Evolutionary conservation across 306 rosid species (phyloP).

Genomic region (Erythrophleum fordii): DNA sequence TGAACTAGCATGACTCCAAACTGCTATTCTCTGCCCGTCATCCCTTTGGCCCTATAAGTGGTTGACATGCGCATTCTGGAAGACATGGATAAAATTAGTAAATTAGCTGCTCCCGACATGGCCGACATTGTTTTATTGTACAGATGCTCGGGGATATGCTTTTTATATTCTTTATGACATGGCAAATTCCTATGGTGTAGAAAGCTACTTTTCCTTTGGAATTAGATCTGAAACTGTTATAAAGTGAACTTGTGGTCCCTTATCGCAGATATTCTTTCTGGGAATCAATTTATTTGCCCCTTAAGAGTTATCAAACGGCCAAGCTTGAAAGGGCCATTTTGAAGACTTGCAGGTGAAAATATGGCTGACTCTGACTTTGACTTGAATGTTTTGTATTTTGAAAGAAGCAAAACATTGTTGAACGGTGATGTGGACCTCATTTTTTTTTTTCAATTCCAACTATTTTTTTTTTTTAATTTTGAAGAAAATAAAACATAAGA

Average conservation of each 20-base stretch:
- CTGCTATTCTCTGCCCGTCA: conserved; percentile 10
- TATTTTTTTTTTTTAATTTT: no score
- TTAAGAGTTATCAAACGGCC: no score
- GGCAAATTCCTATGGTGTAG: not conserved
- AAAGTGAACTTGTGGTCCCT: not conserved
- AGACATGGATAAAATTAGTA: not conserved
- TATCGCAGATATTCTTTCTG: no score
- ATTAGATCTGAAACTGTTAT: not conserved
- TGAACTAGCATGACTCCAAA: conserved; percentile 1
- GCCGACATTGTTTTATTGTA: not conserved
- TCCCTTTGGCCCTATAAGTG: not conserved
- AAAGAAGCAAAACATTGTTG: no score
- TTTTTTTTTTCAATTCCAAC: no score
- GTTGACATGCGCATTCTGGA: conserved; percentile 7
- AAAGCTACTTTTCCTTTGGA: not conserved
- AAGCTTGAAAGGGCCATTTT: no score
- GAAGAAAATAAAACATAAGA: no score
- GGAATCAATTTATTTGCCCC: no score
- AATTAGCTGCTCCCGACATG: not conserved
- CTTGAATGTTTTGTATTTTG: no score
- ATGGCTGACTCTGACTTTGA: no score
- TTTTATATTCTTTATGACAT: not conserved
- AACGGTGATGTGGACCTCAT: no score
- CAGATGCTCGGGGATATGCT: conserved; percentile 1
- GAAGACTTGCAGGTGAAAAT: no score